A percentile compares a stretch with the other conserved stretches of the same genome.
These are phyloP conservation scores for Talaromyces sp. DNA, from an alignment of 2,329 filamentous ascomycete species.

Conservation along the genomic window DNA sequence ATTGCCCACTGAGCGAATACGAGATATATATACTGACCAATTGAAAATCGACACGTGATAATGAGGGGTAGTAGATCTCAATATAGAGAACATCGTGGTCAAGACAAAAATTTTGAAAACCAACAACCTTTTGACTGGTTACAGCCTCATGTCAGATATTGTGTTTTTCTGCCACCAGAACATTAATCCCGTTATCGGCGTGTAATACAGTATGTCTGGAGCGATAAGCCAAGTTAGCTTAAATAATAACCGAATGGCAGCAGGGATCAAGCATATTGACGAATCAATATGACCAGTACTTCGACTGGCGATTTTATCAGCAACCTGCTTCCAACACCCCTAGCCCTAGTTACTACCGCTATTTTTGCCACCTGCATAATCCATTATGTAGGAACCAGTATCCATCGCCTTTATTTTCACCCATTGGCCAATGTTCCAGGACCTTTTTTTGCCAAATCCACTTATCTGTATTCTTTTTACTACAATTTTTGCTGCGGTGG, in stretches of 20 bases:
- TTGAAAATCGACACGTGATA: neutral
- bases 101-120: neutral
- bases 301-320: neutral
- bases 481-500: slow-evolving; percentile 19
- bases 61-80: neutral
- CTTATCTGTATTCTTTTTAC: slow-evolving; percentile 20
- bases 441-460: slow-evolving; percentile 18
- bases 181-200: no score
- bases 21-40: neutral
- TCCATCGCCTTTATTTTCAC: slow-evolving; percentile 24
- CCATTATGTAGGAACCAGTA: slow-evolving; percentile 5
- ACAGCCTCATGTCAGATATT: neutral
- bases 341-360: neutral
- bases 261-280: neutral
- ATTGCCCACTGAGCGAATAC: no score
- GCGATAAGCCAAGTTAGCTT: neutral
- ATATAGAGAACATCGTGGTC: neutral
- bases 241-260: neutral
- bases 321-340: neutral
- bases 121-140: neutral
- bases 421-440: slow-evolving; percentile 24
- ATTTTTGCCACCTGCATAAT: slow-evolving; percentile 29
- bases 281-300: neutral
- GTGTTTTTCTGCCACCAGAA: no score
- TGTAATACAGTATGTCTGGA: no score